These are phyloP conservation scores for Dacryopinax spathularia DNA, from an alignment of 768 basidiomycete species.

Conservation along the genomic window DNA sequence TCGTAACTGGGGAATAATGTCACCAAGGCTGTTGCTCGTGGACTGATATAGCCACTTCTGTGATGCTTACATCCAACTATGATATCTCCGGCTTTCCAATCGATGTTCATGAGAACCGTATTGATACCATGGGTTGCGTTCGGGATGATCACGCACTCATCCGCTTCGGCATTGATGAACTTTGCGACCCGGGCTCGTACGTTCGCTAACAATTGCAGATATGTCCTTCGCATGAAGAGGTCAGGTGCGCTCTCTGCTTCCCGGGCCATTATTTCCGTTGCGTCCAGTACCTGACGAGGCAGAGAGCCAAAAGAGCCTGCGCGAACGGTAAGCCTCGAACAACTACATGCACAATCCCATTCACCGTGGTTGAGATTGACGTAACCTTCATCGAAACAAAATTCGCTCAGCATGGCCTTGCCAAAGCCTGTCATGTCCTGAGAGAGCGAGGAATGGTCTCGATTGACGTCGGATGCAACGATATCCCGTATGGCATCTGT, in stretches of 20 bases:
- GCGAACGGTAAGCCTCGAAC: too few species aligned
- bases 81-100: slow-evolving; percentile 53
- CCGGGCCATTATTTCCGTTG: slow-evolving; percentile 16
- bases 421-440: slow-evolving; percentile 22
- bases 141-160: slow-evolving; percentile 30
- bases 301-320: slow-evolving; percentile 24
- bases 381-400: slow-evolving; percentile 22
- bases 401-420: slow-evolving; percentile 21
- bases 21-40: background rate
- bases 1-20: slow-evolving; percentile 28
- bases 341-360: background rate
- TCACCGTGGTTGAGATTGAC: slow-evolving; percentile 27
- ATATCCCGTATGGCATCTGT: slow-evolving; percentile 35
- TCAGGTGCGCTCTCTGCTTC: slow-evolving; percentile 24
- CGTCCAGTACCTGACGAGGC: slow-evolving; percentile 21
- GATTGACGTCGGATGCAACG: slow-evolving; percentile 9
- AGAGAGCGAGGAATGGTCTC: slow-evolving; percentile 11
- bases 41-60: background rate
- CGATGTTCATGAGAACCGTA: slow-evolving; percentile 51
- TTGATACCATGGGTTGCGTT: slow-evolving; percentile 55
- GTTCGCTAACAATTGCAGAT: slow-evolving; percentile 17
- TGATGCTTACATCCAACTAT: slow-evolving; percentile 39
- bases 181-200: slow-evolving; percentile 20
- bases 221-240: slow-evolving; percentile 21
- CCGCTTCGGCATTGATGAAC: slow-evolving; percentile 20